These are phyloP conservation scores for Sugiyamaella neomexicana DNA, from an alignment of 1,139 yeast species.

Conservation along the genomic window DNA sequence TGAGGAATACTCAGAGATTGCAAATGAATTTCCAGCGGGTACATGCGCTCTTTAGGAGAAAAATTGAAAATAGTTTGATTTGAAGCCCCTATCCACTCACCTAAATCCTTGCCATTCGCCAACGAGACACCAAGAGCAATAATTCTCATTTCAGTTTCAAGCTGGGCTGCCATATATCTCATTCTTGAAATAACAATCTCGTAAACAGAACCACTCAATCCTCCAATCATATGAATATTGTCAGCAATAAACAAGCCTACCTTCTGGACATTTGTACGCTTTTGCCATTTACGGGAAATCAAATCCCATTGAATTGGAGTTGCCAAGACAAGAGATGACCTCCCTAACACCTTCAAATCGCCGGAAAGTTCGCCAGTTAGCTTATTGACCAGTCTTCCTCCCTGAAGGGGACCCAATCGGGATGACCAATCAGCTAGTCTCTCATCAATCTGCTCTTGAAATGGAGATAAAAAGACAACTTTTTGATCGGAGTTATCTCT, in stretches of 20 bases:
- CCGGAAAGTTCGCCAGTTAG: conserved; percentile 61
- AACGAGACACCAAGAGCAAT: conserved; percentile 69
- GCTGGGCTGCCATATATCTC: conserved; percentile 65
- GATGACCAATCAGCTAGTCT: conserved; percentile 52
- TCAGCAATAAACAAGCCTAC: conserved; percentile 72
- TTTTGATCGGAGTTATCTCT: conserved; percentile 54
- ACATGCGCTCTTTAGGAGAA: conserved; percentile 58
- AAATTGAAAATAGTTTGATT: conserved; percentile 64
- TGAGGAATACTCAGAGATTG: conserved; percentile 51
- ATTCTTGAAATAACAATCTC: conserved; percentile 72
- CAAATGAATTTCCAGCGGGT: conserved; percentile 59
- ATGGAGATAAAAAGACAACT: conserved; percentile 66
- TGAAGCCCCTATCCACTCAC: conserved; percentile 81
- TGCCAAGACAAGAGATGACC: conserved; percentile 66
- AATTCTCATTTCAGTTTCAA: conserved; percentile 54
- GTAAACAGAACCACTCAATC: conserved; percentile 56
- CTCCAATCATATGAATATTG: conserved; percentile 71
- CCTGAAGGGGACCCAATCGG: conserved; percentile 39
- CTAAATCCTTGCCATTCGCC: conserved; percentile 74
- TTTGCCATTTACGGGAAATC: conserved; percentile 79
- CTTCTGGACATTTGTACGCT: conserved; percentile 55
- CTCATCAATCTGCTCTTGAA: conserved; percentile 54
- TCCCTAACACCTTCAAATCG: conserved; percentile 57
- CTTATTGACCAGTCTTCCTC: conserved; percentile 47
- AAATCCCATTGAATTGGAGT: conserved; percentile 78